A percentile compares a stretch with the other conserved stretches of the same genome.
These are phyloP conservation scores for Hyaloperonospora arabidopsidis DNA, from an alignment of 352 stramenopile species.

Conservation along the genomic window DNA sequence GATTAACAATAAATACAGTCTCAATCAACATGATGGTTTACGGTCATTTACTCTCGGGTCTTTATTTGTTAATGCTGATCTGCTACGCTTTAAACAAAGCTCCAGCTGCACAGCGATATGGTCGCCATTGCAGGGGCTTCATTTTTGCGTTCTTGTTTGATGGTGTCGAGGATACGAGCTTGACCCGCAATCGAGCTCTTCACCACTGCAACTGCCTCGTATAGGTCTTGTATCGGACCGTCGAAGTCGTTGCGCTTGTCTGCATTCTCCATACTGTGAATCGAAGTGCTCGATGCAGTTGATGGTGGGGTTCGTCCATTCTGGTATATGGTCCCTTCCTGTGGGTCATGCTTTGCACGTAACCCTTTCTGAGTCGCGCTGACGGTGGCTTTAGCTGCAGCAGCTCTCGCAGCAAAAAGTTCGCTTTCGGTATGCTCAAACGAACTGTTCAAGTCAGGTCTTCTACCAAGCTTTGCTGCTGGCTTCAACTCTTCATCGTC, in stretches of 20 bases:
- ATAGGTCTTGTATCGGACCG: constrained; percentile 23
- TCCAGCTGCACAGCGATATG: constrained; percentile 1
- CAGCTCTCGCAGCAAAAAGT: constrained; percentile 10
- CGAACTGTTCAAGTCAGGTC: constrained; percentile 29
- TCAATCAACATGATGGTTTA: constrained; percentile 16
- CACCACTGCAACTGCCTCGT: constrained; percentile 33
- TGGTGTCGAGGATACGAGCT: constrained; percentile 37
- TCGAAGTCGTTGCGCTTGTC: constrained; percentile 14
- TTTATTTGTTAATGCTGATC: background rate
- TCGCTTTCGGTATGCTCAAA: constrained; percentile 31
- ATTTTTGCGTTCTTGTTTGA: constrained; percentile 38
- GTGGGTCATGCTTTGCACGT: constrained; percentile 22
- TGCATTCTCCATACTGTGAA: constrained; percentile 16
- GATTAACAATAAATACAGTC: constrained; percentile 20
- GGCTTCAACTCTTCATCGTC: constrained; percentile 14
- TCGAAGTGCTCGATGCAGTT: constrained; percentile 21
- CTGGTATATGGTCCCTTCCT: constrained; percentile 28
- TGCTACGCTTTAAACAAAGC: constrained; percentile 7
- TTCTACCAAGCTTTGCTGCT: constrained; percentile 4
- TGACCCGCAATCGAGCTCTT: constrained; percentile 51
- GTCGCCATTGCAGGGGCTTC: constrained; percentile 9
- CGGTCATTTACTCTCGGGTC: constrained; percentile 8
- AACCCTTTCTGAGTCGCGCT: constrained; percentile 19
- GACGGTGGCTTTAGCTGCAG: constrained; percentile 12
- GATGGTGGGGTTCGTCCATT: constrained; percentile 17